Conservation (phyloP, 108 stramenopile species). For the Pinguiococcus pyrenoidosus region DNA sequence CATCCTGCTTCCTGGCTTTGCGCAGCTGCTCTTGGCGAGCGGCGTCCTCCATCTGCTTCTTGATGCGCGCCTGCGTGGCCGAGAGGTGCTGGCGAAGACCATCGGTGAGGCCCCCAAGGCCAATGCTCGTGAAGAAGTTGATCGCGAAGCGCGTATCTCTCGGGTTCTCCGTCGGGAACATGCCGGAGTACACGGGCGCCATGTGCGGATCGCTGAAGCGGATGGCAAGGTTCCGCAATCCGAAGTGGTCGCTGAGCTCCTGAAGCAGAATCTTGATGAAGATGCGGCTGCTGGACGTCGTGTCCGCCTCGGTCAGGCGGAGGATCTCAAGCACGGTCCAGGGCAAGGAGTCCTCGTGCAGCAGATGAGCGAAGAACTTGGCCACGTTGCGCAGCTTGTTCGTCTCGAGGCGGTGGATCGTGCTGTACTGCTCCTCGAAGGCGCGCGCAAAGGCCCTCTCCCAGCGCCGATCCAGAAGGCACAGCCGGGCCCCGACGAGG, state of each 20-base stretch:
- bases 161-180: constrained; percentile 89
- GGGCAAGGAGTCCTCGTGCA: constrained; percentile 87
- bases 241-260: constrained; percentile 89
- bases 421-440: constrained; percentile 67
- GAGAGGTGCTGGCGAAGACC: constrained; percentile 80
- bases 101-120: constrained; percentile 93
- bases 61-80: constrained; percentile 70
- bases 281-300: constrained; percentile 87
- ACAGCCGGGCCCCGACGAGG: constrained; percentile 80
- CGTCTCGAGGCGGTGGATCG: constrained; percentile 92
- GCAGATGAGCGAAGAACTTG: constrained; percentile 92
- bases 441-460: constrained; percentile 67
- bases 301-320: constrained; percentile 88
- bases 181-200: constrained; percentile 38
- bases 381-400: constrained; percentile 97
- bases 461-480: constrained; percentile 71
- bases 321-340: constrained; percentile 82
- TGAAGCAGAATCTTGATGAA: constrained; percentile 90
- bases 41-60: constrained; percentile 50
- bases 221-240: constrained; percentile 66
- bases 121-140: constrained; percentile 96
- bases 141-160: constrained; percentile 93
- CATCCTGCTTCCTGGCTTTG: too few species aligned
- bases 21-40: too few species aligned
- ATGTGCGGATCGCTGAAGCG: constrained; percentile 55